Percentiles rank a stretch among this genome's conserved stretches.
phyloP scores from a whole-genome alignment of 305 asterid species.

The Solanum hybrid region DNA sequence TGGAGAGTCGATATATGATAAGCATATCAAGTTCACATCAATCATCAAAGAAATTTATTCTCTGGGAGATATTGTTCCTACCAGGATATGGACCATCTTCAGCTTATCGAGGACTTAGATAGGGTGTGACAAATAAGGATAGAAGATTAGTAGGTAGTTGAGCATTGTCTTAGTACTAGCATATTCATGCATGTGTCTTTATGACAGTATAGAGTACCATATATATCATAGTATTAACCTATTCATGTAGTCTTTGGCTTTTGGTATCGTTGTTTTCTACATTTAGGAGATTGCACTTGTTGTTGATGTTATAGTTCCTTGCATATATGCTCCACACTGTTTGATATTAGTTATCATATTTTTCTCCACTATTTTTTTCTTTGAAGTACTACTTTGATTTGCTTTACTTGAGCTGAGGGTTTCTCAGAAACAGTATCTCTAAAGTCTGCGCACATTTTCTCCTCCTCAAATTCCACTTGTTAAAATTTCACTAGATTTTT shows the following conservation, averaged over 20 bases:
- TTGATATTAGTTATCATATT: neutral
- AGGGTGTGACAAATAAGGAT: neutral
- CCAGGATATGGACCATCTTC: neutral
- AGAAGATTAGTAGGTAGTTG: neutral
- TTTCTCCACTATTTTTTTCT: neutral
- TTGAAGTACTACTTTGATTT: too few species aligned
- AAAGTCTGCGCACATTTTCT: neutral
- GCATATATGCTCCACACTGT: neutral
- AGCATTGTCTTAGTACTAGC: neutral
- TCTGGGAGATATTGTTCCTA: neutral
- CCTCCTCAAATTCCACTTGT: neutral
- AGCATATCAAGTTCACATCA: neutral
- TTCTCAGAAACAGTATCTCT: too few species aligned
- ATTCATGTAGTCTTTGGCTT: neutral
- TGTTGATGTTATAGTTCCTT: neutral
- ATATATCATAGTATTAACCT: neutral
- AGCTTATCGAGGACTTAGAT: neutral
- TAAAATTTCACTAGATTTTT: neutral
- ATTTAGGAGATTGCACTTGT: neutral
- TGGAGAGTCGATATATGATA: neutral
- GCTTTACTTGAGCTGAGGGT: neutral
- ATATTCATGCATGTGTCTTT: neutral
- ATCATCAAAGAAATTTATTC: neutral
- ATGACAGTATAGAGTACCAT: neutral
- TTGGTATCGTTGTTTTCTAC: neutral